These are phyloP conservation scores for Linum tenue DNA, from an alignment of 345 rosid species.

Conservation along the genomic window DNA sequence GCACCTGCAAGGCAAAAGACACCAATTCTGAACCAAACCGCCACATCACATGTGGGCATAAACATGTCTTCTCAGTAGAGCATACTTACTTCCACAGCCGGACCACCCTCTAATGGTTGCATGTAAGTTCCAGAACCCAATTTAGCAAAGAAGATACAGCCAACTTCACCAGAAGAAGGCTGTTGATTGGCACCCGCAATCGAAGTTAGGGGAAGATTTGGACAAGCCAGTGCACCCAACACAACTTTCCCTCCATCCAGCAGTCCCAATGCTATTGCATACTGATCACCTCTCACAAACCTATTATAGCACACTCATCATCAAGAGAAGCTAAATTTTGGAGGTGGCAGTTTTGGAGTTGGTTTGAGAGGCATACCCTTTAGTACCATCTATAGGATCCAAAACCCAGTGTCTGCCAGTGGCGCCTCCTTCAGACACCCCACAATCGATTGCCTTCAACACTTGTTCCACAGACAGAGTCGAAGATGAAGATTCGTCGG, in stretches of 20 bases:
- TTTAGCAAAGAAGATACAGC: constrained; percentile 77
- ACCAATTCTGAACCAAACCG: not conserved
- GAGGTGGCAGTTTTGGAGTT: not conserved
- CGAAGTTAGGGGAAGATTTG: constrained; percentile 72
- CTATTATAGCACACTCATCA: constrained; percentile 20
- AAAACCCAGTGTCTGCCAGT: constrained; percentile 91
- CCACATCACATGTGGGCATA: not conserved
- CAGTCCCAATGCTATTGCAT: constrained; percentile 82
- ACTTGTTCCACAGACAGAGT: constrained; percentile 59
- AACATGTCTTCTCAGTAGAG: not conserved
- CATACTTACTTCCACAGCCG: constrained; percentile 41
- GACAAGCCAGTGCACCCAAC: constrained; percentile 88
- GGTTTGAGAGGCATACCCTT: constrained; percentile 52
- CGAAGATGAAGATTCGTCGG: constrained; percentile 39
- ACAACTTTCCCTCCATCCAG: constrained; percentile 89
- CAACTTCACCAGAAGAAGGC: constrained; percentile 32
- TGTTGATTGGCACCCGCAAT: constrained; percentile 26
- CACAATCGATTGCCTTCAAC: constrained; percentile 62
- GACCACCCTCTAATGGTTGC: constrained; percentile 57
- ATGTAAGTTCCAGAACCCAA: constrained; percentile 73
- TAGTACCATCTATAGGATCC: constrained; percentile 98
- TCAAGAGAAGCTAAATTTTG: not conserved
- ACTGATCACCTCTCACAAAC: constrained; percentile 87
- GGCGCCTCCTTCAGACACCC: constrained; percentile 87
- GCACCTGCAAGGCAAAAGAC: constrained; percentile 40